These are phyloP conservation scores for Phaeophleospora eucalypticola DNA, from an alignment of 2,329 filamentous ascomycete genomes.

Conservation along the genomic window DNA sequence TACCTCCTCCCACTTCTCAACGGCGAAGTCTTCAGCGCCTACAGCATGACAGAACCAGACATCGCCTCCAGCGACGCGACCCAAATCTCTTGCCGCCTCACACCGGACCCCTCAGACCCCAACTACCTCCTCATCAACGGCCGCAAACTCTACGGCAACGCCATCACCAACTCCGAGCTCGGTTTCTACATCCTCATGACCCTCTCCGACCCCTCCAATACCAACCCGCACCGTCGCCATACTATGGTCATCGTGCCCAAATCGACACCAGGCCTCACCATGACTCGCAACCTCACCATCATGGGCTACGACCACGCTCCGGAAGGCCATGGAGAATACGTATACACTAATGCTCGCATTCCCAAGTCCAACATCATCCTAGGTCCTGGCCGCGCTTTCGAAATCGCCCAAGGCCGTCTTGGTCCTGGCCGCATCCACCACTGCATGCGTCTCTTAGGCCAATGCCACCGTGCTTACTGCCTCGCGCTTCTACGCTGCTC, in stretches of 20 bases:
- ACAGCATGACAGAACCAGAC: constrained; percentile 50
- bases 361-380: constrained; percentile 79
- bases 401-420: constrained; percentile 96
- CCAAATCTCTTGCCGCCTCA: constrained; percentile 45
- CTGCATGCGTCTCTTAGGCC: constrained; percentile 88
- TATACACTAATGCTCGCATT: constrained; percentile 82
- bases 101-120: constrained; percentile 75
- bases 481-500: constrained; percentile 92
- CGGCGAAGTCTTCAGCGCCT: constrained; percentile 45
- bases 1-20: constrained; percentile 47
- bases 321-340: constrained; percentile 88
- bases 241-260: constrained; percentile 89
- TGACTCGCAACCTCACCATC: constrained; percentile 85
- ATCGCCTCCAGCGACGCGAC: constrained; percentile 47
- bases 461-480: constrained; percentile 81
- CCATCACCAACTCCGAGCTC: constrained; percentile 86
- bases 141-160: constrained; percentile 97
- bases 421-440: constrained; percentile 95
- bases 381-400: constrained; percentile 90
- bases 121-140: constrained; percentile 88
- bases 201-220: constrained; percentile 73
- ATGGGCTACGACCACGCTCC: constrained; percentile 96
- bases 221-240: constrained; percentile 79
- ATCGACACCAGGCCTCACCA: constrained; percentile 77
- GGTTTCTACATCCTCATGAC: constrained; percentile 93